Conservation (phyloP, 768 basidiomycete genomes). For the Mycena chlorophos region DNA sequence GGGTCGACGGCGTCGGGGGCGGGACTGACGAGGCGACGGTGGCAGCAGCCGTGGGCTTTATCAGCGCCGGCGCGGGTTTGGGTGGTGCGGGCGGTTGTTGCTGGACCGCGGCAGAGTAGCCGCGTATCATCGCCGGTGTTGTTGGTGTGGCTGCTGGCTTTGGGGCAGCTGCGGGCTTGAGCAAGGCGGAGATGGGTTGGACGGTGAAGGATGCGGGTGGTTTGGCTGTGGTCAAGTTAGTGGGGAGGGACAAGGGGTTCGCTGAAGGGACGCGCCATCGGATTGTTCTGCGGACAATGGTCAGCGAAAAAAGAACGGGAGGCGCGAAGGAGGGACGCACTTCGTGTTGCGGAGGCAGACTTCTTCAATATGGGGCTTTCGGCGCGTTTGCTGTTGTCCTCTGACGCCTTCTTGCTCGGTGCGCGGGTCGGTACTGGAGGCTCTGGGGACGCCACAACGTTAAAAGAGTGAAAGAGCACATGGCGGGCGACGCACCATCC, state of each 20-base stretch:
- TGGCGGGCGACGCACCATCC: constrained; percentile 51
- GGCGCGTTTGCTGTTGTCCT: constrained; percentile 77
- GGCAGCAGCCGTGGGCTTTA: constrained; percentile 36
- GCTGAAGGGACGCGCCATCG: constrained; percentile 50
- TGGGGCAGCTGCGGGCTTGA: constrained; percentile 60
- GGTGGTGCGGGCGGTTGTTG: constrained; percentile 15
- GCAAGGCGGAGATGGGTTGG: constrained; percentile 71
- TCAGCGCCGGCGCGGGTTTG: constrained; percentile 34
- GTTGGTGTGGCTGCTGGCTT: constrained; percentile 5
- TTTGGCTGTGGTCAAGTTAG: constrained; percentile 47
- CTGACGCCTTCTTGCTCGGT: constrained; percentile 73
- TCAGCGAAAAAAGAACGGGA: constrained; percentile 14
- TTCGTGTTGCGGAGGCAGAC: constrained; percentile 61
- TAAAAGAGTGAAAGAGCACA: neutral
- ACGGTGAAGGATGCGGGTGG: constrained; percentile 80
- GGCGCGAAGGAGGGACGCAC: constrained; percentile 44
- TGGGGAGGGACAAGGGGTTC: neutral
- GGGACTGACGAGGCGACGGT: constrained; percentile 36
- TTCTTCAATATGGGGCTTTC: constrained; percentile 83
- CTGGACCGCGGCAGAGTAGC: constrained; percentile 20
- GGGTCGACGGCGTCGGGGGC: constrained; percentile 34
- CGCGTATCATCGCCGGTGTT: constrained; percentile 9
- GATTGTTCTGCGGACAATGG: constrained; percentile 56
- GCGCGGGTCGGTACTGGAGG: constrained; percentile 55
- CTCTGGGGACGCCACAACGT: constrained; percentile 40